Evolutionary conservation across 2,329 filamentous ascomycete genomes (phyloP), one percentile per base, ranked within the genome.

Genomic region (Xylaria sp.): DNA sequence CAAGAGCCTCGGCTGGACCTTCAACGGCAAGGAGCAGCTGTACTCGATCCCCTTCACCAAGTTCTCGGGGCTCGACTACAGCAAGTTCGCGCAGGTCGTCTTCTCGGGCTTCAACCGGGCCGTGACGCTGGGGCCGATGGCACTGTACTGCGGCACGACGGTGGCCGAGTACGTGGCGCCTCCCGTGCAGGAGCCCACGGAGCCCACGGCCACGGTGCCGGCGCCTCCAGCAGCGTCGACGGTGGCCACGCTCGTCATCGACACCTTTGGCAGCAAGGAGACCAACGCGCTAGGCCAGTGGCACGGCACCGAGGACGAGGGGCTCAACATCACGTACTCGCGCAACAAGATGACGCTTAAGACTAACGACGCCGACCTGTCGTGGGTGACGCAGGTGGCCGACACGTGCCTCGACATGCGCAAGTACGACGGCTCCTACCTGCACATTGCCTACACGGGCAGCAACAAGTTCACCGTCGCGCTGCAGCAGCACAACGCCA

Each of bases 381-480:
- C 85, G 58, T 91, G 86, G 81, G 87, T 90, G 74, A 88, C 88
- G 7, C 87, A 90, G 66, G 76, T 91, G 12, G 82, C 84, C 1
- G 81, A 79, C 39, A 82, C 81, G 23, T 92, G 89, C 80, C 83
- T 82, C 48, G 88, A 90, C 76, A 79, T 91, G 69, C 82, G 80
- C 25, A 78, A 82, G 15, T 88, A 88, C 78, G 81, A 84, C 66
- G 82, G 84, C 39, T 84, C 86, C 18, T 91, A 91, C 77, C 82
- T 92, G 13, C 90, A 92, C 79, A 86, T 92, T 62, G 84, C 85
- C 12, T 91, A 89, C 78, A 84, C 83, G 1, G 90, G 90, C 9
- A 87, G 84, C 75, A 87, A 84, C 72, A 85, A 87, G 31, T 92
- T 92, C 78, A 88, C 86, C 7, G 81, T 92, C 55, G 85, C 90